These are phyloP conservation scores for Cucurbitaria berberidis DNA, from an alignment of 2,329 filamentous ascomycete genomes.

Conservation along the genomic window DNA sequence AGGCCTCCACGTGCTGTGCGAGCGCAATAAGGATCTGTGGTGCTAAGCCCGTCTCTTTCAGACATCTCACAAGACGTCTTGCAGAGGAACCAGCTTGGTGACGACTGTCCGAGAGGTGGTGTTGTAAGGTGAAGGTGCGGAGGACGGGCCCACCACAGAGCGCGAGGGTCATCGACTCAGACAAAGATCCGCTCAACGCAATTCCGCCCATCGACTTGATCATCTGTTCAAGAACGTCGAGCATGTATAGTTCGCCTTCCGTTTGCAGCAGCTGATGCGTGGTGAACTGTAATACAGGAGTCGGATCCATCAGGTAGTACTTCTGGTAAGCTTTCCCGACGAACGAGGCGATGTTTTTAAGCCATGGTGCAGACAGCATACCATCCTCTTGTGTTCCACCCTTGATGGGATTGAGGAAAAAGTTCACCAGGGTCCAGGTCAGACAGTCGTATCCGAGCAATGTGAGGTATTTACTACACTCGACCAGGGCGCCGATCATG, in stretches of 20 bases:
- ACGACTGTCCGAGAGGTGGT: slow-evolving; percentile 80
- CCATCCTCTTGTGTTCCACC: slow-evolving; percentile 68
- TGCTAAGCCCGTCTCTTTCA: slow-evolving; percentile 78
- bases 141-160: slow-evolving; percentile 86
- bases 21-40: slow-evolving; percentile 87
- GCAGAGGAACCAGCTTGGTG: slow-evolving; percentile 77
- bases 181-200: slow-evolving; percentile 83
- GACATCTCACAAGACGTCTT: slow-evolving; percentile 76
- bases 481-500: slow-evolving; percentile 90
- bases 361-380: slow-evolving; percentile 86
- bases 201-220: slow-evolving; percentile 94
- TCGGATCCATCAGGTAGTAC: slow-evolving; percentile 82
- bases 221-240: slow-evolving; percentile 90
- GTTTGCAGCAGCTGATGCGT: slow-evolving; percentile 75
- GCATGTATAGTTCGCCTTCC: slow-evolving; percentile 84
- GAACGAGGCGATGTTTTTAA: slow-evolving; percentile 88
- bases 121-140: slow-evolving; percentile 76
- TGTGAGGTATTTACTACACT: slow-evolving; percentile 93
- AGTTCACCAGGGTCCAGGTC: slow-evolving; percentile 87
- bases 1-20: slow-evolving; percentile 87
- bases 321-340: slow-evolving; percentile 87
- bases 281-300: slow-evolving; percentile 88
- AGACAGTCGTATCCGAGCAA: slow-evolving; percentile 91
- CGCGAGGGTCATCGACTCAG: slow-evolving; percentile 82
- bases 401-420: slow-evolving; percentile 64